Evolutionary conservation across 129 eudicot species (phyloP).

Genomic region (Tagetes erecta): DNA sequence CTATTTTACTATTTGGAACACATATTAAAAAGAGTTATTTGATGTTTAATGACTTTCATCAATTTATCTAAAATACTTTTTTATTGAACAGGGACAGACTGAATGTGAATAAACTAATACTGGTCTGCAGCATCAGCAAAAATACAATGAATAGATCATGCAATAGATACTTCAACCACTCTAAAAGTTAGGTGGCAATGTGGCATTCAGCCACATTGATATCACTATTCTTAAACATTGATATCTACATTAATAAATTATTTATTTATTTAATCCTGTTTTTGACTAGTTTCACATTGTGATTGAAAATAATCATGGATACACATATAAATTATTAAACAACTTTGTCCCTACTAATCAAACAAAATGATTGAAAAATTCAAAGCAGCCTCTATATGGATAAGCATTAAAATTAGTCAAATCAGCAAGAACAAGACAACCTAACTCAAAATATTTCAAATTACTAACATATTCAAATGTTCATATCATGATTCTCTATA

Average conservation of each 20-base stretch:
- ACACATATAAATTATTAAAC: neutral
- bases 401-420: slow-evolving; percentile 14
- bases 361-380: slow-evolving; percentile 4
- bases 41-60: neutral
- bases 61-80: neutral
- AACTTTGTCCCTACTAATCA: slow-evolving; percentile 14
- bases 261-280: slow-evolving; percentile 17
- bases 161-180: slow-evolving; percentile 3
- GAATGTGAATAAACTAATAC: neutral
- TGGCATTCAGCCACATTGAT: slow-evolving; percentile 11
- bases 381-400: slow-evolving; percentile 2
- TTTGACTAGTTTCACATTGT: slow-evolving; percentile 15
- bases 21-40: neutral
- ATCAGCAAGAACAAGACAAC: neutral
- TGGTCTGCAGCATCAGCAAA: neutral
- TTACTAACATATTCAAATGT: neutral
- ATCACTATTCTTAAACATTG: slow-evolving; percentile 8
- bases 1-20: neutral
- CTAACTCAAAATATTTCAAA: slow-evolving; percentile 6
- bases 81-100: neutral
- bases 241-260: slow-evolving; percentile 9
- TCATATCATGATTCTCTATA: neutral
- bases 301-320: slow-evolving; percentile 10
- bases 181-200: slow-evolving; percentile 20
- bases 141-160: slow-evolving; percentile 9